Base-by-base conservation (phyloP, 2,329 filamentous ascomycete genomes). In the Phyllosticta citribraziliensis region DNA sequence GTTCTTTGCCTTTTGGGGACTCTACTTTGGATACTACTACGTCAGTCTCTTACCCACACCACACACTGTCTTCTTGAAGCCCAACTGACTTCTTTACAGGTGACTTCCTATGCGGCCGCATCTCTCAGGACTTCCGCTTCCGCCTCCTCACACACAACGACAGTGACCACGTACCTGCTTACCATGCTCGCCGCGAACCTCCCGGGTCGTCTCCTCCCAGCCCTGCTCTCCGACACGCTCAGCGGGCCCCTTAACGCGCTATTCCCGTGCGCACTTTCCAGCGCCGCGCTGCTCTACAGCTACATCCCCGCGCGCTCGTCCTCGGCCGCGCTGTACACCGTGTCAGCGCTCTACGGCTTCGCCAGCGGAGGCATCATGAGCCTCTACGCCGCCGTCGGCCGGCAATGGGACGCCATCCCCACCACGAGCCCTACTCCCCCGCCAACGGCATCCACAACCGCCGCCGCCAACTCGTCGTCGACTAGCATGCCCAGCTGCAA, bases 1-100 rank as follows among this genome's bases (percentile, higher is more conserved):
- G 24, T 55, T 60, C n/a, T 9, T 50, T 52, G 35, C 53, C 17
- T 60, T 60, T 40, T 24, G 33, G 33, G 53, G 63, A 1, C 62
- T 63, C 2, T 66, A 64, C 19, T 64, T 65, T 2, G 66, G 66
- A 0, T 67, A 65, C 59, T 69, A 67, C 63, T 69, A 66, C 60
- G 64, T 68, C 20, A 54, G 47, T 19, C n/a, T 19, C 33, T 14
- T 8, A 30, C 20, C 17, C 53, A 25, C 24, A 11, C n/a, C n/a
- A n/a, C n/a, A n/a, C n/a, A n/a, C n/a, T n/a, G 11, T 17, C 33
- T 17, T 14, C 11, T 40, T 11, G 11, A 14, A 40, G 11, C 11
- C 17, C 27, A 10, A 35, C 25, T 40, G 30, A 58, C 56, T 19
- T 52, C 12, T 14, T 10, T 30, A 1, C 50, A 58, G 56, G 52